A percentile compares a stretch with the other conserved stretches of the same genome.
Conservation (phyloP, 2,329 filamentous ascomycete species). For the Colletotrichum lini region DNA sequence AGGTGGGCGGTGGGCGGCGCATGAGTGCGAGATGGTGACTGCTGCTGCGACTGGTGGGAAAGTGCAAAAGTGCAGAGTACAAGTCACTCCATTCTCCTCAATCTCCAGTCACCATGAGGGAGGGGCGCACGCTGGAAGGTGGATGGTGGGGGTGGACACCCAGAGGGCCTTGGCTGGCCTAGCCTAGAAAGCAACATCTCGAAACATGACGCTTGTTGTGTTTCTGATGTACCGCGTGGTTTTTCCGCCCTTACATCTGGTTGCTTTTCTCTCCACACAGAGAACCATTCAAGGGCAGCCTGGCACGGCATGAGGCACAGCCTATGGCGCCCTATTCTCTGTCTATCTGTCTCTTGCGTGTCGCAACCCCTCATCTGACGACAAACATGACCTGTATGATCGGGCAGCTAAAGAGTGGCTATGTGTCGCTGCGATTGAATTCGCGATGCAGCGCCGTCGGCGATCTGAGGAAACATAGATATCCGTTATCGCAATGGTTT, state of each 20-base stretch:
- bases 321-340: background rate
- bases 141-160: conserved; percentile 40
- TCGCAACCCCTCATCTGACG: background rate
- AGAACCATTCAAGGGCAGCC: conserved; percentile 15
- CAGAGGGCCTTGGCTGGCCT: conserved; percentile 30
- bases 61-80: background rate
- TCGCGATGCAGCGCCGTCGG: background rate
- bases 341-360: background rate
- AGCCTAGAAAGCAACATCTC: conserved; percentile 24
- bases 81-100: background rate
- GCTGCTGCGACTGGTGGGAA: conserved; percentile 2
- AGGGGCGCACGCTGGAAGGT: conserved; percentile 3
- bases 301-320: conserved; percentile 11
- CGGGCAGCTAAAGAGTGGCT: background rate
- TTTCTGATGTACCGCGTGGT: conserved; percentile 16
- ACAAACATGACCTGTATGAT: background rate
- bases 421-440: background rate
- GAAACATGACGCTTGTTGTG: conserved; percentile 35
- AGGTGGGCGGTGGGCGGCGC: conserved; percentile 1
- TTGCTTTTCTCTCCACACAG: conserved; percentile 8
- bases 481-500: background rate
- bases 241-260: background rate
- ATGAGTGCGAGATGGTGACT: background rate
- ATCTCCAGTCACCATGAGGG: no score
- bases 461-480: background rate